Conservation (phyloP, 306 rosid species). For the Ormosia emarginata region DNA sequence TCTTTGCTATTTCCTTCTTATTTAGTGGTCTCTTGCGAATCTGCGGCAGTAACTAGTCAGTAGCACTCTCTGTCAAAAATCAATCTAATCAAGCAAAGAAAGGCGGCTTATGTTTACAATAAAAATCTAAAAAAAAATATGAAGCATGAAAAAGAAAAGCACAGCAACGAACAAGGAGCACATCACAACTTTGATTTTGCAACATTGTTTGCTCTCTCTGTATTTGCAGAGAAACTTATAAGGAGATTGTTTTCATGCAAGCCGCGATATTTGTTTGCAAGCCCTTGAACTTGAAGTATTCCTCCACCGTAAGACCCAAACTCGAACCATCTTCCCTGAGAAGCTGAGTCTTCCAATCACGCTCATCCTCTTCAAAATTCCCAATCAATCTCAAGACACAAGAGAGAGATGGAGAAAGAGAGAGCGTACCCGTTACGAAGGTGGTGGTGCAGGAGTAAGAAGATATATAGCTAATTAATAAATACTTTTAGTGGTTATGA, state of each 20-base stretch:
- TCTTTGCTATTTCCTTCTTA: constrained; percentile 71
- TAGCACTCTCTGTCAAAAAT: background rate
- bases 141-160: background rate
- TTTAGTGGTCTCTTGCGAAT: constrained; percentile 85
- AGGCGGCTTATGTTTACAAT: background rate
- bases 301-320: constrained; percentile 45
- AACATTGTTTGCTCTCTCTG: constrained; percentile 70
- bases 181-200: constrained; percentile 93
- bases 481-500: too few relatives aligned
- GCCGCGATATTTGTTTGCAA: constrained; percentile 43
- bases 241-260: constrained; percentile 49
- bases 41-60: constrained; percentile 44
- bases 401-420: too few relatives aligned
- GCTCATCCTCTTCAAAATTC: constrained; percentile 35
- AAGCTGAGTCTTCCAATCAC: constrained; percentile 47
- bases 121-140: background rate
- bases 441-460: too few relatives aligned
- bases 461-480: too few relatives aligned
- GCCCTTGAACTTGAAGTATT: constrained; percentile 28
- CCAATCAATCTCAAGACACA: too few relatives aligned
- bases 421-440: too few relatives aligned
- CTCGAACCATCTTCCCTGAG: constrained; percentile 56
- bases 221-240: constrained; percentile 58
- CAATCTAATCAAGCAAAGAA: constrained; percentile 7
- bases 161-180: constrained; percentile 26